A percentile compares a stretch with the other conserved stretches of the same genome.
Evolutionary conservation across 495 filamentous ascomycete species (phyloP).

Genomic region (Tuber aestivum): DNA sequence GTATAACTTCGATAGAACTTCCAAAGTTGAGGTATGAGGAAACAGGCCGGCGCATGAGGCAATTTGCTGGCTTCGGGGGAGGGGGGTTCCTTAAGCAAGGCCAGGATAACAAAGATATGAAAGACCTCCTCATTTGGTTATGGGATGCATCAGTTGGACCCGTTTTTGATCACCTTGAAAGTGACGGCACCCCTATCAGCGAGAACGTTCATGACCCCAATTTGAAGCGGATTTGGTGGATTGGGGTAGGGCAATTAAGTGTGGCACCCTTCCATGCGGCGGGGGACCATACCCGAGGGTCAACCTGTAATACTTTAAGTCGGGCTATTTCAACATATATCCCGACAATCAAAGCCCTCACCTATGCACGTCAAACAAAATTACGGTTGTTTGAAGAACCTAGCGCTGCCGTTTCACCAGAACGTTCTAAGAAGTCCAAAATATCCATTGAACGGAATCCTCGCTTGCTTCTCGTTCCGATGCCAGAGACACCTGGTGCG

Average conservation of each 20-base stretch:
- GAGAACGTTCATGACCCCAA: too few relatives aligned
- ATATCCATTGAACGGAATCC: too few relatives aligned
- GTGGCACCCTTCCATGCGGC: too few relatives aligned
- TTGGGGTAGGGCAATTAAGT: too few relatives aligned
- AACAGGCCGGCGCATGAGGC: conserved; percentile 5
- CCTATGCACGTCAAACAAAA: too few relatives aligned
- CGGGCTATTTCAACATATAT: conserved; percentile 7
- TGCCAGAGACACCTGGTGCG: background rate
- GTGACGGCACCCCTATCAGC: background rate
- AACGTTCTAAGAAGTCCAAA: too few relatives aligned
- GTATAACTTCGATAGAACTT: too few relatives aligned
- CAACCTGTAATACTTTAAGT: background rate
- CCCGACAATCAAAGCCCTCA: too few relatives aligned
- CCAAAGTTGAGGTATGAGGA: too few relatives aligned
- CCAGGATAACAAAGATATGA: conserved; percentile 12
- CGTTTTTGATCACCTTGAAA: too few relatives aligned
- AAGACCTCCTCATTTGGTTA: conserved; percentile 15
- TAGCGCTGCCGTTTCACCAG: too few relatives aligned
- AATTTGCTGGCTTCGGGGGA: background rate
- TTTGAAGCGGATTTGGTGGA: background rate
- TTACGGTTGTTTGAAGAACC: background rate
- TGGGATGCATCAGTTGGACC: conserved; percentile 23
- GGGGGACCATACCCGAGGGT: background rate
- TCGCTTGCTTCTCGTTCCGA: background rate
- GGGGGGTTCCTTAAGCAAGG: background rate